Evolutionary conservation across 495 filamentous ascomycete species (phyloP), one percentile per base, ranked within the genome.

Genomic region (Penicillium tannophilum): DNA sequence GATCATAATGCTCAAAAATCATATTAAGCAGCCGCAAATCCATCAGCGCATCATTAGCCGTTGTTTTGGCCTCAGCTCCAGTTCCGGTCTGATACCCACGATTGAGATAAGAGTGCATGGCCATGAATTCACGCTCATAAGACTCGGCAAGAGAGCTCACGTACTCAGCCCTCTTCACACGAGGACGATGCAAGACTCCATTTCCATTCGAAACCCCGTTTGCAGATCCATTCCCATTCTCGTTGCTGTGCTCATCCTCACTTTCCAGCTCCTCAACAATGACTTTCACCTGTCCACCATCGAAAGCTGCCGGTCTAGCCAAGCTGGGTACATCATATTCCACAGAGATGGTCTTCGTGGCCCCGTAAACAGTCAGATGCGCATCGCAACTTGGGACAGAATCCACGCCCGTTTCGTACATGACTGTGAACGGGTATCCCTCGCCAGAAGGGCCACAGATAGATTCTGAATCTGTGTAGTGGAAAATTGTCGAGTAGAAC

Each of bases 381-480:
- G 84, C 79, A 61, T 87, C 84, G 52, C 84, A 85, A 0, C 75
- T 57, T 6, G 84, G 81, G 2, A 87, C 76, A 4, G 64, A 61
- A 56, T 85, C 75, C 31, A 84, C 74, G 2, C 84, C 83, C 1
- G 72, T 76, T 61, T 87, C 84, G 55, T 84, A 87, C n/a, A 76
- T 70, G 10, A 82, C 69, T 1, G 79, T 72, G 51, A 84, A 87
- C 5, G 68, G 67, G 44, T 78, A 70, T 0, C 48, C 57, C 7
- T 60, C 54, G 0, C 24, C 47, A 1, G 17, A 24, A 20, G 12
- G 20, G 1, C n/a, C 10, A 35, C 10, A 12, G 6, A 1, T 17
- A 23, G 2, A 49, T 53, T 6, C 24, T 5, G 52, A 54, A 53
- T 71, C 67, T 17, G 62, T 72, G 50, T 77, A 75, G 48, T 80